phyloP scores from a whole-genome alignment of 257 asterid species.

The Solanum peruvianum region DNA sequence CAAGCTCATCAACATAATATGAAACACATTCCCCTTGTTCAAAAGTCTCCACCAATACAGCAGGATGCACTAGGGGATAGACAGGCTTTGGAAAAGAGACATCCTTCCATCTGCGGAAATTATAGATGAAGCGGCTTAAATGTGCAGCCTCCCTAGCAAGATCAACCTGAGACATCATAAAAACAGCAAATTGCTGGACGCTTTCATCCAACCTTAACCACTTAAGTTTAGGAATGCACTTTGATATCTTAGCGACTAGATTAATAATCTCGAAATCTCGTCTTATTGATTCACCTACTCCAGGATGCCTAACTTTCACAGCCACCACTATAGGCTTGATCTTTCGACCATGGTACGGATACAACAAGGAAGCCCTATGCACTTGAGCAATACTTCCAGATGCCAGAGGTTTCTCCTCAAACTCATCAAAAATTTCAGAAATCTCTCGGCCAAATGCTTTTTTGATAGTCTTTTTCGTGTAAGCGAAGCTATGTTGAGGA shows the following conservation, averaged over 20 bases:
- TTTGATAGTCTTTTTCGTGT: neutral
- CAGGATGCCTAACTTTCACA: slow-evolving; percentile 4
- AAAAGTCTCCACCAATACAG: slow-evolving; percentile 1
- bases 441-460: neutral
- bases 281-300: slow-evolving; percentile 1
- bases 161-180: slow-evolving; percentile 4
- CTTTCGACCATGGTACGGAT: neutral
- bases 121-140: slow-evolving; percentile 4
- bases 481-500: neutral
- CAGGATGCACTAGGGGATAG: slow-evolving; percentile 4
- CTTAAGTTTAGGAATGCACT: slow-evolving; percentile 2
- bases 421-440: neutral
- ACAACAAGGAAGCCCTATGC: neutral
- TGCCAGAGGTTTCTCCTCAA: neutral
- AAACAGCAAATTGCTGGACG: slow-evolving; percentile 1
- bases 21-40: slow-evolving; percentile 2
- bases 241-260: neutral
- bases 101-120: slow-evolving; percentile 1
- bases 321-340: neutral
- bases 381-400: slow-evolving; percentile 4
- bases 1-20: slow-evolving; percentile 1
- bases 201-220: slow-evolving; percentile 3
- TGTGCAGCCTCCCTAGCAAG: slow-evolving; percentile 4
- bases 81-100: slow-evolving; percentile 7
- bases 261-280: neutral